Evolutionary conservation across 1,139 yeast genomes (phyloP).

Genomic region (Yamadazyma trypodendri): DNA sequence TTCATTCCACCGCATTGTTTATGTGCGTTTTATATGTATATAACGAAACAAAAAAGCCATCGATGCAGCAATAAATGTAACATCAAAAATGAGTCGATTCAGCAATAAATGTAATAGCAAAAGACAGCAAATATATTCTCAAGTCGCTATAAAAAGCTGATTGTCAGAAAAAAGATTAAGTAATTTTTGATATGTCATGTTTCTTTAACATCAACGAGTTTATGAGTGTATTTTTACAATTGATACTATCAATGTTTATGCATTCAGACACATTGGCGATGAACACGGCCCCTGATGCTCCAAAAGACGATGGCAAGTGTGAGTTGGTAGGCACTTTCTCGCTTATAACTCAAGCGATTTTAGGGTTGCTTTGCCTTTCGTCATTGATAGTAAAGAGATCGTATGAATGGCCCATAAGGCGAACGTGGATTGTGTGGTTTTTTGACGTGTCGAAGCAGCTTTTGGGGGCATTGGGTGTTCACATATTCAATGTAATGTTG

Average conservation of each 20-base stretch:
- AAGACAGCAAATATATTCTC: no score
- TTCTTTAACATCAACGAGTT: conserved; percentile 1
- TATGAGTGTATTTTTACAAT: neutral
- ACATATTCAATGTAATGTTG: conserved; percentile 70
- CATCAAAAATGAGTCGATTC: no score
- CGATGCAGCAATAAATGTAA: neutral
- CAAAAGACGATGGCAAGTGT: conserved; percentile 39
- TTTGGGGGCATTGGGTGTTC: conserved; percentile 82
- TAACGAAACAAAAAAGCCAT: conserved; percentile 1
- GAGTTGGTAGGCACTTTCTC: conserved; percentile 74
- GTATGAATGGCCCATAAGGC: conserved; percentile 71
- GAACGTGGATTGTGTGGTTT: conserved; percentile 87
- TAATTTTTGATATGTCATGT: conserved; percentile 4
- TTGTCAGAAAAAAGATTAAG: conserved; percentile 1
- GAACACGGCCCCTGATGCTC: neutral
- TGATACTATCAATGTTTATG: conserved; percentile 6
- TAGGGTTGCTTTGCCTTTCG: conserved; percentile 76
- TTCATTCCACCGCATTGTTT: neutral
- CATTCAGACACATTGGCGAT: conserved; percentile 4
- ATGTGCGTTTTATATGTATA: neutral
- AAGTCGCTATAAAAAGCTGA: no score
- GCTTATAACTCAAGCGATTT: conserved; percentile 55
- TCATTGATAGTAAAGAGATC: conserved; percentile 74
- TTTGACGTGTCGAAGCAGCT: conserved; percentile 90
- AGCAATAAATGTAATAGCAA: no score